Percentiles rank a stretch among this genome's conserved stretches.
phyloP scores from a whole-genome alignment of 1,139 yeast genomes.

The Debaryomyces robertsiae region DNA sequence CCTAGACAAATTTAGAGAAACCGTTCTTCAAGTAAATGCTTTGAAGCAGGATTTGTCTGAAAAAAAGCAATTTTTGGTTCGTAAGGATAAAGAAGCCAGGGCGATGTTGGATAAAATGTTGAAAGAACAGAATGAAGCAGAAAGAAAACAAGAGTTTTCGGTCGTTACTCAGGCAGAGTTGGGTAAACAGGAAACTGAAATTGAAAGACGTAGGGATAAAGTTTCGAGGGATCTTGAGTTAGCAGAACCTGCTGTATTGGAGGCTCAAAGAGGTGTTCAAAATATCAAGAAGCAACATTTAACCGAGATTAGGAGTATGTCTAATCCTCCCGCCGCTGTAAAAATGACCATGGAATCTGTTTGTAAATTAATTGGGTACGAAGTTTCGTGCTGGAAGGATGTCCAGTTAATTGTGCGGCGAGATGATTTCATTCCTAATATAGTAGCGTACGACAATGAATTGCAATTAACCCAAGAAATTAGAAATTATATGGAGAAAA shows the following conservation, averaged over 20 bases:
- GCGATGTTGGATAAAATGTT: conserved; percentile 75
- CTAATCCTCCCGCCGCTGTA: conserved; percentile 88
- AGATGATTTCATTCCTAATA: conserved; percentile 85
- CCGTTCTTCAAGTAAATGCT: conserved; percentile 71
- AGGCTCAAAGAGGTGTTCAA: conserved; percentile 85
- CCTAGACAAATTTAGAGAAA: conserved; percentile 71
- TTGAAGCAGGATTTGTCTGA: conserved; percentile 56
- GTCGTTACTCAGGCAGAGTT: conserved; percentile 73
- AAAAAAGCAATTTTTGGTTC: conserved; percentile 52
- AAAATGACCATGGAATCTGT: conserved; percentile 88
- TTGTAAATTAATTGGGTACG: conserved; percentile 75
- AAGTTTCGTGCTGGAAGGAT: conserved; percentile 75
- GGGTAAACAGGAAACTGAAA: conserved; percentile 64
- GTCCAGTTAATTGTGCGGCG: conserved; percentile 78
- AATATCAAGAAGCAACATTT: conserved; percentile 91
- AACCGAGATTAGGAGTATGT: conserved; percentile 86
- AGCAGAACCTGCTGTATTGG: conserved; percentile 84
- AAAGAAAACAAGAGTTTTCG: conserved; percentile 85
- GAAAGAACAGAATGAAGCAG: conserved; percentile 90
- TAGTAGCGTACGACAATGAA: conserved; percentile 74
- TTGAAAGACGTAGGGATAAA: conserved; percentile 52
- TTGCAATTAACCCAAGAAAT: conserved; percentile 56
- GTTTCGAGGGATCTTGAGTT: conserved; percentile 67
- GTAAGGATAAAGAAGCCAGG: conserved; percentile 71
- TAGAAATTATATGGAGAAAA: conserved; percentile 56